These are phyloP conservation scores for Sugiyamaella neomexicana DNA, from an alignment of 1,139 yeast species.

Conservation along the genomic window DNA sequence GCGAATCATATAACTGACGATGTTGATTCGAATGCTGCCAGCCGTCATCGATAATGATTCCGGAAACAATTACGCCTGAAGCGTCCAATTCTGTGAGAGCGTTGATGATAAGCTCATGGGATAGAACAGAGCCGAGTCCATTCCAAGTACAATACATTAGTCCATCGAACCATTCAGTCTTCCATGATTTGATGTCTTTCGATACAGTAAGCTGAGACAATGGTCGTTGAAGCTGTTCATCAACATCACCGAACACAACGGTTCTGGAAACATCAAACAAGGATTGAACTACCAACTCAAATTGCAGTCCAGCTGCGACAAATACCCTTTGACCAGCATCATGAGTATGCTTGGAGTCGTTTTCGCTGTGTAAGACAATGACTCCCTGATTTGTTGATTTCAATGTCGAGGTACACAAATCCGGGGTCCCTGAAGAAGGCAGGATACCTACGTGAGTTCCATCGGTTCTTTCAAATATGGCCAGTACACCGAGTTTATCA, in stretches of 20 bases:
- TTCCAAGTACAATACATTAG: constrained; percentile 40
- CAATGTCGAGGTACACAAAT: constrained; percentile 26
- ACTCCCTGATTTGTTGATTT: constrained; percentile 22
- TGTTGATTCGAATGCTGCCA: constrained; percentile 35
- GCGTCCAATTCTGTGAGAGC: constrained; percentile 33
- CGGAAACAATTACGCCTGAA: constrained; percentile 29
- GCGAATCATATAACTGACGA: constrained; percentile 30
- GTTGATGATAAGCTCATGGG: constrained; percentile 28
- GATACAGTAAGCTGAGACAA: background rate
- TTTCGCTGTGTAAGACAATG: constrained; percentile 24
- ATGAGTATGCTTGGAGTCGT: constrained; percentile 24
- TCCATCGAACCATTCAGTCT: constrained; percentile 29
- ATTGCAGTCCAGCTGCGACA: constrained; percentile 26
- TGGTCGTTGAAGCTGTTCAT: background rate
- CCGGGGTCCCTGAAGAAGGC: constrained; percentile 28
- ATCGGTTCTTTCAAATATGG: constrained; percentile 29
- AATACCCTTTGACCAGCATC: constrained; percentile 24
- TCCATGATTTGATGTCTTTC: constrained; percentile 7
- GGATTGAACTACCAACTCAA: constrained; percentile 23
- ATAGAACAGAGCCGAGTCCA: constrained; percentile 34
- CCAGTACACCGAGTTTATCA: constrained; percentile 24
- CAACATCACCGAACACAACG: constrained; percentile 3
- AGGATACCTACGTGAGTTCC: constrained; percentile 32
- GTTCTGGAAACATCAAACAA: constrained; percentile 7
- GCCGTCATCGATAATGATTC: constrained; percentile 39